Conservation (phyloP, 352 stramenopile genomes). For the Phytopythium litorale region DNA sequence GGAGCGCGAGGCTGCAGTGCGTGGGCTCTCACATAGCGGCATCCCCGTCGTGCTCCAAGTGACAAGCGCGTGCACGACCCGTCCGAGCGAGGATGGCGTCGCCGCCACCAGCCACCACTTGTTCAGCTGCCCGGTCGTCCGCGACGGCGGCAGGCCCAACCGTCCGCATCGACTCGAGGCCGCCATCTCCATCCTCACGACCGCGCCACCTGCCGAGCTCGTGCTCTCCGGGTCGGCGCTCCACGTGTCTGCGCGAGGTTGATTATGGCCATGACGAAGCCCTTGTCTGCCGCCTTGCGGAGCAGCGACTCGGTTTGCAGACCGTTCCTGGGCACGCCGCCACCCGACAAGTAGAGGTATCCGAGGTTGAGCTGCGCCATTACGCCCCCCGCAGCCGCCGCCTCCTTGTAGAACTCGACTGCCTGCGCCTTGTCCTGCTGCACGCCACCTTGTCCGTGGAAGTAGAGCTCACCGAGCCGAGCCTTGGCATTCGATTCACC, state of each 20-base stretch:
- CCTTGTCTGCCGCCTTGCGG: slow-evolving; percentile 64
- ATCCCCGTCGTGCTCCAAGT: background rate
- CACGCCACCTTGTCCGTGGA: slow-evolving; percentile 49
- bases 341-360: slow-evolving; percentile 63
- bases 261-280: slow-evolving; percentile 86
- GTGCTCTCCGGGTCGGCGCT: background rate
- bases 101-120: too few relatives aligned
- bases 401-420: slow-evolving; percentile 68
- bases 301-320: slow-evolving; percentile 72
- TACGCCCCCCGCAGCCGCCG: slow-evolving; percentile 46
- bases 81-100: too few relatives aligned
- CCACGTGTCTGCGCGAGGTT: slow-evolving; percentile 68
- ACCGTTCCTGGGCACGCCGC: slow-evolving; percentile 50
- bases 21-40: background rate
- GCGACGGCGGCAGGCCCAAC: background rate
- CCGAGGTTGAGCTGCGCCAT: slow-evolving; percentile 80
- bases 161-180: background rate
- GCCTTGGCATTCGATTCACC: slow-evolving; percentile 75
- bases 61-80: background rate
- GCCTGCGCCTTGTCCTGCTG: slow-evolving; percentile 46
- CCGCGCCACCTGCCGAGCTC: background rate
- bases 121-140: background rate
- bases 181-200: background rate
- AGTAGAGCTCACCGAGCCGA: slow-evolving; percentile 68
- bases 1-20: background rate